Evolutionary conservation across 208 protist genomes (phyloP).

Genomic region (Leishmania guyanensis): DNA sequence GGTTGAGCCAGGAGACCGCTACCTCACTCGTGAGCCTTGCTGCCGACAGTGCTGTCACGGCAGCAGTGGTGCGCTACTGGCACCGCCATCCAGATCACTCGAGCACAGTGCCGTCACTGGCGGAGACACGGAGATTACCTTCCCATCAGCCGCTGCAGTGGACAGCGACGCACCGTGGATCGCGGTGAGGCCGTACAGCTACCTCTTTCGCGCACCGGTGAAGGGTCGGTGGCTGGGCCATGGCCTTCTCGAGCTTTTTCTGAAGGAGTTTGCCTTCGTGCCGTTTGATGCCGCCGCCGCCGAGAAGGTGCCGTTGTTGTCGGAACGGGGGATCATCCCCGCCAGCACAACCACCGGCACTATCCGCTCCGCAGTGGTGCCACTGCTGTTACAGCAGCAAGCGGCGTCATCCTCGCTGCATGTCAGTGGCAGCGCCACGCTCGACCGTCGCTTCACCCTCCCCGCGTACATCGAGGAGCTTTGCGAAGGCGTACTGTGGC

Average conservation of each 20-base stretch:
- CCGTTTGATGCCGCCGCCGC: slow-evolving; percentile 11
- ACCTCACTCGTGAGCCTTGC: slow-evolving; percentile 35
- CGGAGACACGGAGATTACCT: background rate
- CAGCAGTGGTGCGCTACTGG: background rate
- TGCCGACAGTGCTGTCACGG: slow-evolving; percentile 20
- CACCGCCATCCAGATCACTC: background rate
- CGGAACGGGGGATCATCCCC: background rate
- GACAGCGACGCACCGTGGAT: slow-evolving; percentile 21
- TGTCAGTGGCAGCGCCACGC: slow-evolving; percentile 15
- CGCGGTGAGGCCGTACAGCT: slow-evolving; percentile 86
- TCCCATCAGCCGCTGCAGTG: background rate
- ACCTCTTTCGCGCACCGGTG: slow-evolving; percentile 74
- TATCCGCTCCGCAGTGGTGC: slow-evolving; percentile 14
- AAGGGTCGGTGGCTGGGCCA: slow-evolving; percentile 93
- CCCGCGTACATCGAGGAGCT: slow-evolving; percentile 80
- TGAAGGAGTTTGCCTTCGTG: slow-evolving; percentile 86
- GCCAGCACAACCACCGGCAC: background rate
- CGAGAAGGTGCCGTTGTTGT: background rate
- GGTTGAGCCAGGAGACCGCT: slow-evolving; percentile 40
- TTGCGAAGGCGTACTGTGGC: slow-evolving; percentile 51
- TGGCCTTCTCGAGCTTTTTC: slow-evolving; percentile 83
- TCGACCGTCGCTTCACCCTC: slow-evolving; percentile 52
- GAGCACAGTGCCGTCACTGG: background rate
- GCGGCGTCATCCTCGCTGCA: background rate
- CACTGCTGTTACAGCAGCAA: slow-evolving; percentile 7